These are phyloP conservation scores for Ophiorrhiza pumila DNA, from an alignment of 257 asterid genomes.

Conservation along the genomic window DNA sequence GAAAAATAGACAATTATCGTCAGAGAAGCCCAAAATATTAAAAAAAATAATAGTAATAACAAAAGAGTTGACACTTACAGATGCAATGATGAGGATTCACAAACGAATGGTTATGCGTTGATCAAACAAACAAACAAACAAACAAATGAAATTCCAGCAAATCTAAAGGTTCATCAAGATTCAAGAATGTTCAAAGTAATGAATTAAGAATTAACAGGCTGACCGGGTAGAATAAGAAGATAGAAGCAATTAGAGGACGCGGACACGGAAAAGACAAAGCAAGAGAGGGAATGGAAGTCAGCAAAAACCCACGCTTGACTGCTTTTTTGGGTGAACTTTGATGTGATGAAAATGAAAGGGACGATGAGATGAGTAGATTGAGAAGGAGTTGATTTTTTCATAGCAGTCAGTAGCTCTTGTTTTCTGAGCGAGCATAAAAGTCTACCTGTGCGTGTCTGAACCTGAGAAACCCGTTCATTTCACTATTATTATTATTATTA, in stretches of 20 bases:
- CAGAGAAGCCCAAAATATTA: not conserved
- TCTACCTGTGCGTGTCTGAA: constrained; percentile 16
- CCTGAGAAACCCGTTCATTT: not conserved
- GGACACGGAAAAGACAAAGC: constrained; percentile 24
- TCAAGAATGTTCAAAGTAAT: not conserved
- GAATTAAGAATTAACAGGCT: not conserved
- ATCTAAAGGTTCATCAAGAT: constrained; percentile 3
- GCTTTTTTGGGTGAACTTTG: not conserved
- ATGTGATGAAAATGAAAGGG: not conserved
- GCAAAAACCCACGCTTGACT: constrained; percentile 24
- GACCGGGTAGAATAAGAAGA: constrained; percentile 7
- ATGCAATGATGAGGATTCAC: not conserved
- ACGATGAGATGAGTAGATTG: not conserved
- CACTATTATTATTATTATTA: no score
- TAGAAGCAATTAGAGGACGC: constrained; percentile 18
- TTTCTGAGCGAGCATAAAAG: constrained; percentile 9
- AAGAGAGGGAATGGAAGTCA: constrained; percentile 19
- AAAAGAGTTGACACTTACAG: constrained; percentile 4
- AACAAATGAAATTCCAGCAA: not conserved
- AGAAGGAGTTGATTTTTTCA: not conserved
- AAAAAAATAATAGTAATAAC: not conserved
- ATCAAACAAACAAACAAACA: not conserved
- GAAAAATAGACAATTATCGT: not conserved
- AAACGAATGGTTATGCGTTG: not conserved
- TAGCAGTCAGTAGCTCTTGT: not conserved